Percentiles rank a stretch among this genome's conserved stretches.
Evolutionary conservation across 176 grass and related monocot genomes (phyloP).

Genomic region (Tuctoria greenei): DNA sequence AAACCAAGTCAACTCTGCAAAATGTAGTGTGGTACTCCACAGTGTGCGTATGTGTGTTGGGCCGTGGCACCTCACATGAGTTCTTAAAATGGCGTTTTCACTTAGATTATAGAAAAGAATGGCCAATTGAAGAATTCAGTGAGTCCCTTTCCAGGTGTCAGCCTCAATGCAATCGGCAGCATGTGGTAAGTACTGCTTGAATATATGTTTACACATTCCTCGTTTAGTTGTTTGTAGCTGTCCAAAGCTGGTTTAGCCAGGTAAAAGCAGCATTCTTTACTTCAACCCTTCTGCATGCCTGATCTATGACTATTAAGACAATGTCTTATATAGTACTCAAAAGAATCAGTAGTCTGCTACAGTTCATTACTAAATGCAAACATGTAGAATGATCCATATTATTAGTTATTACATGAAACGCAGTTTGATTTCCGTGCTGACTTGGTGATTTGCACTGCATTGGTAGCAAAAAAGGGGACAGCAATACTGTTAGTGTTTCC

Average conservation of each 20-base stretch:
- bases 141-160: slow-evolving; percentile 59
- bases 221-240: not conserved
- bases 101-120: slow-evolving; percentile 61
- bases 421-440: slow-evolving; percentile 2
- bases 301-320: not conserved
- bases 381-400: not conserved
- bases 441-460: not conserved
- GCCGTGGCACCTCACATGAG: not conserved
- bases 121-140: slow-evolving; percentile 59
- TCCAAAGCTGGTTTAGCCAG: not conserved
- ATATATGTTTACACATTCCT: slow-evolving; percentile 16
- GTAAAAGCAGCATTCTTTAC: not conserved
- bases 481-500: slow-evolving; percentile 43
- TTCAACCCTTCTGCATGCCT: not conserved
- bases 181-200: slow-evolving; percentile 52
- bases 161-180: slow-evolving; percentile 54
- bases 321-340: not conserved
- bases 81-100: slow-evolving; percentile 9
- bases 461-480: slow-evolving; percentile 54
- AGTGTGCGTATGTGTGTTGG: slow-evolving; percentile 16
- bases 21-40: not conserved
- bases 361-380: not conserved
- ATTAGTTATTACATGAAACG: not conserved
- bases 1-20: not conserved
- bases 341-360: not conserved